Percentiles rank a stretch among this genome's conserved stretches.
These are phyloP conservation scores for Mucor indicus DNA, from an alignment of 371 early-diverging fungal genomes.

Conservation along the genomic window DNA sequence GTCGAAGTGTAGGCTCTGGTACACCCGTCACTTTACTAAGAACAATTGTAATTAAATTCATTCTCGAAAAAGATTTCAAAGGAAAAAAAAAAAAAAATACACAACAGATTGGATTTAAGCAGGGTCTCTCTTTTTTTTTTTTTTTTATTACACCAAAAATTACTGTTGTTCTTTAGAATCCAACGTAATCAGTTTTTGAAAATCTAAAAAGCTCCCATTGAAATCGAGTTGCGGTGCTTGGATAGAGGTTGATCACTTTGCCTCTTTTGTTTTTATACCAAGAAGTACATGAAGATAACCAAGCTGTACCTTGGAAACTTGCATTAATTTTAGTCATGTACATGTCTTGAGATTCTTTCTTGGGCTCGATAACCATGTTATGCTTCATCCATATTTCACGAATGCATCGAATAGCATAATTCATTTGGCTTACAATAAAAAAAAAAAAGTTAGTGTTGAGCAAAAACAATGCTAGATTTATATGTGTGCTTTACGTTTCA, in stretches of 20 bases:
- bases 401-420: constrained; percentile 9
- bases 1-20: constrained; percentile 58
- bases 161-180: neutral
- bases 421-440: constrained; percentile 20
- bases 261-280: constrained; percentile 46
- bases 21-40: constrained; percentile 45
- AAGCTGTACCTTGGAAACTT: constrained; percentile 33
- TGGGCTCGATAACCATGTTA: constrained; percentile 12
- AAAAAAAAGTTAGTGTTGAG: neutral
- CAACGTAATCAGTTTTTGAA: neutral
- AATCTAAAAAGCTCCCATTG: constrained; percentile 2
- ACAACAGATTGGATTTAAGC: neutral
- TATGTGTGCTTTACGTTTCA: constrained; percentile 19
- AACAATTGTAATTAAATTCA: constrained; percentile 26
- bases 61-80: constrained; percentile 3
- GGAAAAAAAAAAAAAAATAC: neutral
- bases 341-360: constrained; percentile 9
- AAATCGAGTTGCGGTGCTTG: neutral
- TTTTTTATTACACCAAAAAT: neutral
- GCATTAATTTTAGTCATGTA: constrained; percentile 19
- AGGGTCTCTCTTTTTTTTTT: neutral
- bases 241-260: constrained; percentile 2
- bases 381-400: neutral
- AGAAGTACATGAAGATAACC: constrained; percentile 27
- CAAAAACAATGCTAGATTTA: neutral